Evolutionary conservation across 1,284 basidiomycete species (phyloP).

Genomic region (Pascua guehoae): DNA sequence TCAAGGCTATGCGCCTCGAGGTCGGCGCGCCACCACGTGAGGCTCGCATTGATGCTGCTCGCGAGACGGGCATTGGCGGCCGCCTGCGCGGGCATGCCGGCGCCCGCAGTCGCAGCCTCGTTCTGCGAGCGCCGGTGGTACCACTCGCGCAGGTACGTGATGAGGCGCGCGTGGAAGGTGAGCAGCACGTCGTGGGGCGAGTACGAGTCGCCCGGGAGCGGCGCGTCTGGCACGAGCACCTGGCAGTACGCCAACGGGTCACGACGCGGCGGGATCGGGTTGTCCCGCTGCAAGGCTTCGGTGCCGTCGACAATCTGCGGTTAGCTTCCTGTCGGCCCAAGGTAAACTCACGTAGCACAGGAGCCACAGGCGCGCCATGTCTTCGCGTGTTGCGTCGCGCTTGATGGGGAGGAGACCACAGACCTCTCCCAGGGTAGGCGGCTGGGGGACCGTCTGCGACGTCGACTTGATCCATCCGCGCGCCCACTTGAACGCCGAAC

Average conservation of each 20-base stretch:
- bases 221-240: constrained; percentile 20
- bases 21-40: constrained; percentile 33
- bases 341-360: constrained; percentile 35
- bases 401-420: constrained; percentile 34
- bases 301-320: constrained; percentile 34
- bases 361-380: constrained; percentile 43
- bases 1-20: constrained; percentile 17
- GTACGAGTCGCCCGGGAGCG: constrained; percentile 12
- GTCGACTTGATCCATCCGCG: constrained; percentile 42
- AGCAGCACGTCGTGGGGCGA: constrained; percentile 33
- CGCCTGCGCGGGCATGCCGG: not conserved
- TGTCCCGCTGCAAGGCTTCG: constrained; percentile 25
- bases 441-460: constrained; percentile 13
- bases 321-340: not conserved
- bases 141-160: constrained; percentile 35
- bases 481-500: constrained; percentile 41
- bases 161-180: constrained; percentile 33
- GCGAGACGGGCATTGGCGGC: constrained; percentile 17
- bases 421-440: constrained; percentile 29
- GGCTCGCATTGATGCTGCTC: constrained; percentile 20
- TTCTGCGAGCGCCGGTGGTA: constrained; percentile 15
- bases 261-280: constrained; percentile 16
- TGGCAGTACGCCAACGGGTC: constrained; percentile 26
- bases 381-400: constrained; percentile 26
- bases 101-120: constrained; percentile 2